Evolutionary conservation across 768 basidiomycete genomes (phyloP), one percentile per base, ranked within the genome.

Genomic region (Hortiboletus campestris): DNA sequence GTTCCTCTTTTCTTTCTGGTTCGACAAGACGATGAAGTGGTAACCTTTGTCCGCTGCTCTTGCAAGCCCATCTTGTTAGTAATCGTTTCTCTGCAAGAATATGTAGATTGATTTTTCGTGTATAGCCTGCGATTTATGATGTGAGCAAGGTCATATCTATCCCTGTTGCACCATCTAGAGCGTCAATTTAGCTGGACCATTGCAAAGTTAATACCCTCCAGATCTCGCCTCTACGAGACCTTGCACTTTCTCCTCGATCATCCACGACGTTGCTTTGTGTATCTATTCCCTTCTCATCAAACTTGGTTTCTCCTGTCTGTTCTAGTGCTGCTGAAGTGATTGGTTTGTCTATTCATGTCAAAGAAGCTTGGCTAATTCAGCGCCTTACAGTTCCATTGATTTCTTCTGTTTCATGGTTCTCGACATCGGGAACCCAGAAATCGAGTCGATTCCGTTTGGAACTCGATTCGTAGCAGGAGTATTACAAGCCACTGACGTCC

Each of bases 161-260:
- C 19, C 20, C 47, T 17, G 17, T 49, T 14, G 20, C 43, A 22
- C 39, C 16, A 36, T 45, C 67, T 11, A 17, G 39, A 59, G 43
- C 42, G 7, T 42, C 25, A 9, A 55, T 46, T 34, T 66, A 98
- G 94, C 55, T 98, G 93, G 93, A 71, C 71, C 6, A 63, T 88
- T 36, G 78, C 83, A 12, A 90, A 89, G 67, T 42, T 83, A 6
- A 79, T 88, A 20, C 83, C 85, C 6, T 63, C 63, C 2, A 64
- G 70, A 0, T 92, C 91, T 14, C 81, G 84, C 1, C 64, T 84
- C 0, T 74, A 84, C 45, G 92, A 95, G 72, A 92, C 93, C 0
- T 76, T 97, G 1, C 87, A 86, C 52, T 99, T 98, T 69, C 82
- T 99, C 9, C 81, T 99, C 10, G 94, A 98, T 64, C 96, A 98